These are phyloP conservation scores for Hypoxylon fuscum DNA, from an alignment of 495 filamentous ascomycete species.

Conservation along the genomic window DNA sequence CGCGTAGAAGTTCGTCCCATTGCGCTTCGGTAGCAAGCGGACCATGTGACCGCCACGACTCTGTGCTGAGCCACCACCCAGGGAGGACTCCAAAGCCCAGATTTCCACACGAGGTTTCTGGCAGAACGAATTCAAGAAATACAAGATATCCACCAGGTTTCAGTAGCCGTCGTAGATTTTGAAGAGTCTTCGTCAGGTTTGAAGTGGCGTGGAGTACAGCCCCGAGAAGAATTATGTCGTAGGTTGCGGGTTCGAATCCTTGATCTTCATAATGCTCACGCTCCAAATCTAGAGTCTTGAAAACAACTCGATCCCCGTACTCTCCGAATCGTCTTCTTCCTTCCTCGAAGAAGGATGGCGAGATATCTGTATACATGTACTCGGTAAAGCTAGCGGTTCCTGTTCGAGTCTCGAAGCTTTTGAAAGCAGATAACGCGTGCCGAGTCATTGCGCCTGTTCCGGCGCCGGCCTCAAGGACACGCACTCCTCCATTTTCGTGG, in stretches of 20 bases:
- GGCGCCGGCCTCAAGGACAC: slow-evolving; percentile 55
- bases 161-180: slow-evolving; percentile 49
- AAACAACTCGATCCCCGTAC: slow-evolving; percentile 49
- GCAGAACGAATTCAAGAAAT: slow-evolving; percentile 49
- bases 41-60: slow-evolving; percentile 12
- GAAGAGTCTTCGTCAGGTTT: slow-evolving; percentile 46
- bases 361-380: slow-evolving; percentile 61
- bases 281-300: slow-evolving; percentile 53
- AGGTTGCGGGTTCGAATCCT: slow-evolving; percentile 50
- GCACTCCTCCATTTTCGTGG: slow-evolving; percentile 47
- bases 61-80: slow-evolving; percentile 58
- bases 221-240: slow-evolving; percentile 57
- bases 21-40: background rate
- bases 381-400: slow-evolving; percentile 31
- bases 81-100: slow-evolving; percentile 49
- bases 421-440: slow-evolving; percentile 13
- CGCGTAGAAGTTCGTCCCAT: background rate
- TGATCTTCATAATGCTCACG: slow-evolving; percentile 45
- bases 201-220: slow-evolving; percentile 57
- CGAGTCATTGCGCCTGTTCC: slow-evolving; percentile 48
- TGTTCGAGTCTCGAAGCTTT: slow-evolving; percentile 19
- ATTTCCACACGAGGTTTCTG: slow-evolving; percentile 34
- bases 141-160: slow-evolving; percentile 61
- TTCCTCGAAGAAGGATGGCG: slow-evolving; percentile 46
- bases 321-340: slow-evolving; percentile 8